Conservation (phyloP, 2,329 filamentous ascomycete genomes). For the Pseudogymnoascus sp. region DNA sequence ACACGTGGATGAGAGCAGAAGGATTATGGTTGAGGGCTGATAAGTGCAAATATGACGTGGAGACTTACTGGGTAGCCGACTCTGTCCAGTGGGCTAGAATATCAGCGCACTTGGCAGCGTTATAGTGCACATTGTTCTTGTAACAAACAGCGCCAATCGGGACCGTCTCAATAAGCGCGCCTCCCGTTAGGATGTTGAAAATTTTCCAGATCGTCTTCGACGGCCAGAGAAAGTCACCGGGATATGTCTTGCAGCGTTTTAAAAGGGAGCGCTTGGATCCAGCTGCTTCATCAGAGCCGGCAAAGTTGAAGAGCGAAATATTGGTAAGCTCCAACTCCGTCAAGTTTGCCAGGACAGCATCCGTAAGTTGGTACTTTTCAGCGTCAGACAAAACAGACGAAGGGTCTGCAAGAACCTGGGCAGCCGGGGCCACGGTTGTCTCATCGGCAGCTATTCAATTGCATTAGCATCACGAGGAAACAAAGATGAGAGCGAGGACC, state of each 20-base stretch:
- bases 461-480: background rate
- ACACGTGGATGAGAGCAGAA: conserved; percentile 13
- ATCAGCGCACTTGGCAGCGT: conserved; percentile 8
- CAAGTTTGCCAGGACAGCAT: conserved; percentile 15
- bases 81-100: conserved; percentile 26
- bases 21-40: conserved; percentile 17
- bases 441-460: background rate
- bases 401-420: background rate
- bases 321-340: conserved; percentile 12
- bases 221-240: conserved; percentile 36
- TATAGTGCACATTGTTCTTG: conserved; percentile 8
- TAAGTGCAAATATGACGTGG: conserved; percentile 15
- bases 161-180: conserved; percentile 32
- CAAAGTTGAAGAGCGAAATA: conserved; percentile 13
- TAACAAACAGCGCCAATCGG: conserved; percentile 11
- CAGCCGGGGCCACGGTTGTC: background rate
- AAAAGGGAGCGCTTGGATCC: background rate
- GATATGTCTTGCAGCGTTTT: conserved; percentile 19
- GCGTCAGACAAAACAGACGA: background rate
- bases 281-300: background rate
- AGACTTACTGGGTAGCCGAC: conserved; percentile 30
- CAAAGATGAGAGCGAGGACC: background rate
- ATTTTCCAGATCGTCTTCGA: conserved; percentile 35
- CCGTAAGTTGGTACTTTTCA: conserved; percentile 18
- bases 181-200: conserved; percentile 37